Evolutionary conservation across 371 early-diverging fungal genomes (phyloP), one percentile per base, ranked within the genome.

Genomic region (Entomophthora muscae): DNA sequence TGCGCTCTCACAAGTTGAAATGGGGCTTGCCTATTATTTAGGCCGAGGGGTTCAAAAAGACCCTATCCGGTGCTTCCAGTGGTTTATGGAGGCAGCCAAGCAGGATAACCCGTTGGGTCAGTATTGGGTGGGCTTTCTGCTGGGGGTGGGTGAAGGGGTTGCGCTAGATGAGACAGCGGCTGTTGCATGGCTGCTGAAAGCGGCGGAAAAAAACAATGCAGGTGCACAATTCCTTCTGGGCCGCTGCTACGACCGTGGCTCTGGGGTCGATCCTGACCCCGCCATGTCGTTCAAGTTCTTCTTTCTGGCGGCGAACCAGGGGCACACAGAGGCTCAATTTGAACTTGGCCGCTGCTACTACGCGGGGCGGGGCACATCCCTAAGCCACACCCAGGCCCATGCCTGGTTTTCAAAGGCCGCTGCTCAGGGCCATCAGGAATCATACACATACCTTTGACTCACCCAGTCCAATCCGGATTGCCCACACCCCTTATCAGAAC

Each of bases 201-300:
- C 93, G 0, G 90, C 97, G 0, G 74, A 75, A 21, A 81, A 85
- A 68, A 86, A 85, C 74, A 53, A 78, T 68, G 77, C 83, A 24
- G 72, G 83, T 24, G 84, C 84, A 23, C 84, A 87, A 70, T 85
- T 91, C 72, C 89, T 89, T 69, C 77, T 89, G 7, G 92, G 83
- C 3, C 78, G 83, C 64, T 87, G 83, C 64, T 81, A 85, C 53
- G 87, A 89, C 64, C 73, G 78, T 63, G 91, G 91, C 17, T 76
- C 81, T 58, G 90, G 88, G 42, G 80, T 79, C n/a, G 63, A 68
- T 30, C 69, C 74, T 64, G 76, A 87, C 65, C 69, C 74, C 24
- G 65, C 70, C 23, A 72, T 79, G 66, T 88, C 91, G 1, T 42
- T 42, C 42, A 42, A 42, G 17, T 17, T 42, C 42, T 42, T 42